Evolutionary conservation across 768 basidiomycete species (phyloP).

Genomic region (Fomitopsis serialis): DNA sequence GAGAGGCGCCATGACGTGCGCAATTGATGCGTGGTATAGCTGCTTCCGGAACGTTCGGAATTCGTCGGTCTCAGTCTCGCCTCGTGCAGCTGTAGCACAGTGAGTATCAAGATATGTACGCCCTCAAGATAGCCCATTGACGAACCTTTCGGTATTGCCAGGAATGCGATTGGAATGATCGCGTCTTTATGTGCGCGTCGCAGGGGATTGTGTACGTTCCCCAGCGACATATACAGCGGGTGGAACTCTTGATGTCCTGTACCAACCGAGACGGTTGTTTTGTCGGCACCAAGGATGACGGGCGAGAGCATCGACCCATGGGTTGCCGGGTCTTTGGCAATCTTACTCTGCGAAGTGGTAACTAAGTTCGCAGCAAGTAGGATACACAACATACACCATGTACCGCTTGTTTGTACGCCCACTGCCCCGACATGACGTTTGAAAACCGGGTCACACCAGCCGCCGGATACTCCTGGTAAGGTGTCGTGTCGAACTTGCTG

Average conservation of each 20-base stretch:
- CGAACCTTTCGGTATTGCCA: conserved; percentile 28
- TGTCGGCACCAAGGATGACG: conserved; percentile 20
- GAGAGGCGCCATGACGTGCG: conserved; percentile 6
- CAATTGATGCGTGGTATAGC: conserved; percentile 6
- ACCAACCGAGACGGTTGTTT: conserved; percentile 21
- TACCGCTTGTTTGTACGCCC: conserved; percentile 28
- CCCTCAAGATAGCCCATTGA: no score
- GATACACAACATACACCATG: no score
- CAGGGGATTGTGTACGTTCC: conserved; percentile 18
- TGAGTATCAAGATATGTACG: background rate
- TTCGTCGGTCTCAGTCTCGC: background rate
- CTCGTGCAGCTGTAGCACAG: background rate
- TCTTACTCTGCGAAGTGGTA: no score
- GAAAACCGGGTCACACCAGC: conserved; percentile 7
- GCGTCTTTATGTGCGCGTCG: conserved; percentile 15
- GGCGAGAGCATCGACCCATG: conserved; percentile 17
- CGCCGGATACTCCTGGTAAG: conserved; percentile 11
- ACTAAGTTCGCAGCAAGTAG: no score
- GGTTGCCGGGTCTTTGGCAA: conserved; percentile 6
- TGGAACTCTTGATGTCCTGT: conserved; percentile 22
- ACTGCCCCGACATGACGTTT: conserved; percentile 25
- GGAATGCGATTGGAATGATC: conserved; percentile 15
- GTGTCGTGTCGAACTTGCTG: conserved; percentile 15
- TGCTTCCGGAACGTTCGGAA: conserved; percentile 12
- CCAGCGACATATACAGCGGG: conserved; percentile 21